Conservation (phyloP, 441 rosid species). For the Omphalea diandra region DNA sequence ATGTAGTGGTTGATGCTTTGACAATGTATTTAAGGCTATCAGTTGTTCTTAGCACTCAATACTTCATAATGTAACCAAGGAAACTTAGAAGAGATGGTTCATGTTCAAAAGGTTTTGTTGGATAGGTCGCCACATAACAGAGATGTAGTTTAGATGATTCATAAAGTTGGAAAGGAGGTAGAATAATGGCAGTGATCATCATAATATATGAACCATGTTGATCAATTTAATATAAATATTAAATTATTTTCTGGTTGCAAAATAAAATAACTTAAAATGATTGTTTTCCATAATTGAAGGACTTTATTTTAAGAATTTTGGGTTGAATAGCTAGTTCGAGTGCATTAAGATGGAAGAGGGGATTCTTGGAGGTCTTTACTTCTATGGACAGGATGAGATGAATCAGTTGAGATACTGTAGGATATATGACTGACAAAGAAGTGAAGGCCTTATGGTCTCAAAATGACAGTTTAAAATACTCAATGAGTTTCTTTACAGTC, state of each 20-base stretch:
- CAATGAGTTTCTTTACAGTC: conserved; percentile 10
- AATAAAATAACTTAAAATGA: background rate
- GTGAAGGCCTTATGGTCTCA: background rate
- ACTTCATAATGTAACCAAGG: background rate
- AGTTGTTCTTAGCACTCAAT: background rate
- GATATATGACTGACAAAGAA: background rate
- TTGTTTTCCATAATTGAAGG: background rate
- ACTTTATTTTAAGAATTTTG: background rate
- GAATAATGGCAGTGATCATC: background rate
- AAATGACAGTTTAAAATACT: background rate
- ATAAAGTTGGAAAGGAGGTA: background rate
- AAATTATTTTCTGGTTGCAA: background rate
- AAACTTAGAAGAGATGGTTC: background rate
- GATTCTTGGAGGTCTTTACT: background rate
- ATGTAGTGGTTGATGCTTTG: background rate
- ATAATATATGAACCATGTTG: background rate
- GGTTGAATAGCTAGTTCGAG: conserved; percentile 1
- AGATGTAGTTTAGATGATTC: background rate
- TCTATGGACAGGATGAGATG: background rate
- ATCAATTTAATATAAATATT: background rate
- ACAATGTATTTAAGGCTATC: background rate
- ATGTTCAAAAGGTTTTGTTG: background rate
- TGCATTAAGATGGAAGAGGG: conserved; percentile 6
- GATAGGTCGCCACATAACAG: background rate
- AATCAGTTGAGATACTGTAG: background rate